Conservation (phyloP, 2,329 filamentous ascomycete species). For the Sclerotinia minor region DNA sequence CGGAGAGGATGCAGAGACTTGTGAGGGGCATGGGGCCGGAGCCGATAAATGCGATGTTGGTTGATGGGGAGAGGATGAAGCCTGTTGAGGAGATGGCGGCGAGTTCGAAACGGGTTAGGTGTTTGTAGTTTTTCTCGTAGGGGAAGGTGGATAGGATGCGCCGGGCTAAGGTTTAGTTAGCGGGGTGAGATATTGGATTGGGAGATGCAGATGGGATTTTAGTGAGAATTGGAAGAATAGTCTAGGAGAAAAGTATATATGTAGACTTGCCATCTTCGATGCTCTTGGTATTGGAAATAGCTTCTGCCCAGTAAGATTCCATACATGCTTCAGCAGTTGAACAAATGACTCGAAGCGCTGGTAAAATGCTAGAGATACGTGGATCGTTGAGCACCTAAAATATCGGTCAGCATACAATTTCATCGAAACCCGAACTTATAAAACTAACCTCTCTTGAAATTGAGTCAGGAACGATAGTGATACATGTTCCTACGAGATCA, state of each 20-base stretch:
- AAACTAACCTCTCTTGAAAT: conserved; percentile 7
- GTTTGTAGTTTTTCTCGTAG: conserved; percentile 52
- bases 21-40: conserved; percentile 53
- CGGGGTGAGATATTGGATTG: conserved; percentile 10
- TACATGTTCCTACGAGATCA: conserved; percentile 44
- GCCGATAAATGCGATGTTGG: conserved; percentile 50
- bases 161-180: conserved; percentile 36
- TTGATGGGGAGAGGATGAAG: conserved; percentile 37
- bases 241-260: neutral
- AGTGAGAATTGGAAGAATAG: neutral
- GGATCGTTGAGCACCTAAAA: conserved; percentile 43
- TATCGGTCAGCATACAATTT: neutral
- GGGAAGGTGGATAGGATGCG: conserved; percentile 44
- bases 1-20: conserved; percentile 47
- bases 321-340: conserved; percentile 48
- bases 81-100: conserved; percentile 44
- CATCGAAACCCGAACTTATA: neutral
- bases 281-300: conserved; percentile 37
- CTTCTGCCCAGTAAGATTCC: conserved; percentile 48
- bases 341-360: conserved; percentile 46
- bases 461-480: conserved; percentile 22
- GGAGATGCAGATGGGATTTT: neutral
- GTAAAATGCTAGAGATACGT: conserved; percentile 41
- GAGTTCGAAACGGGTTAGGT: conserved; percentile 50
- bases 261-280: conserved; percentile 30